These are phyloP conservation scores for Neoarthrinium moseri DNA, from an alignment of 2,329 filamentous ascomycete genomes.

Conservation along the genomic window DNA sequence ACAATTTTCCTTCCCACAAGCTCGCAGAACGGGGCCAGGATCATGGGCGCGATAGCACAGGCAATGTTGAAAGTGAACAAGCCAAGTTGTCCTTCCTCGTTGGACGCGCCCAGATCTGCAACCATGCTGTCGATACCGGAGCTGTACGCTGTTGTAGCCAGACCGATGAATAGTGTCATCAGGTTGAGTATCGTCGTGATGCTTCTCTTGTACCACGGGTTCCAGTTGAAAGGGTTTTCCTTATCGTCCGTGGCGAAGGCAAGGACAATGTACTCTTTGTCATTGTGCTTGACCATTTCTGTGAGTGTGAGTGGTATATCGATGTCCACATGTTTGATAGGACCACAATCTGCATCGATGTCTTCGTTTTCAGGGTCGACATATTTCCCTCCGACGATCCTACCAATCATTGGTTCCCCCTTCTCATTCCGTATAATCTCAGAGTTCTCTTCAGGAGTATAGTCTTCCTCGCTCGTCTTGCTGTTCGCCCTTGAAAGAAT, in stretches of 20 bases:
- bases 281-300: constrained; percentile 38
- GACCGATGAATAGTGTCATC: constrained; percentile 53
- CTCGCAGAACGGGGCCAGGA: constrained; percentile 49
- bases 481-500: background rate
- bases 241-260: constrained; percentile 43
- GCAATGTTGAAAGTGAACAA: constrained; percentile 49
- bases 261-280: constrained; percentile 42
- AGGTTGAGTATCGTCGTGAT: constrained; percentile 46
- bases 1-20: constrained; percentile 44
- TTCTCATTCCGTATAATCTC: constrained; percentile 13
- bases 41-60: constrained; percentile 44
- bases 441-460: constrained; percentile 3
- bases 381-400: constrained; percentile 37
- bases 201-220: constrained; percentile 38
- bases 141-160: constrained; percentile 52
- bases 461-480: constrained; percentile 1
- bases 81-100: constrained; percentile 44
- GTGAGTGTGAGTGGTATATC: constrained; percentile 48
- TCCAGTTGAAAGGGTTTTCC: constrained; percentile 54
- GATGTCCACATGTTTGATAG: constrained; percentile 40
- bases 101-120: constrained; percentile 38
- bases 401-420: constrained; percentile 21
- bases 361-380: constrained; percentile 29
- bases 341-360: constrained; percentile 30
- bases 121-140: constrained; percentile 46